phyloP scores from a whole-genome alignment of 2,329 filamentous ascomycete species.

The Colletotrichum sp. region DNA sequence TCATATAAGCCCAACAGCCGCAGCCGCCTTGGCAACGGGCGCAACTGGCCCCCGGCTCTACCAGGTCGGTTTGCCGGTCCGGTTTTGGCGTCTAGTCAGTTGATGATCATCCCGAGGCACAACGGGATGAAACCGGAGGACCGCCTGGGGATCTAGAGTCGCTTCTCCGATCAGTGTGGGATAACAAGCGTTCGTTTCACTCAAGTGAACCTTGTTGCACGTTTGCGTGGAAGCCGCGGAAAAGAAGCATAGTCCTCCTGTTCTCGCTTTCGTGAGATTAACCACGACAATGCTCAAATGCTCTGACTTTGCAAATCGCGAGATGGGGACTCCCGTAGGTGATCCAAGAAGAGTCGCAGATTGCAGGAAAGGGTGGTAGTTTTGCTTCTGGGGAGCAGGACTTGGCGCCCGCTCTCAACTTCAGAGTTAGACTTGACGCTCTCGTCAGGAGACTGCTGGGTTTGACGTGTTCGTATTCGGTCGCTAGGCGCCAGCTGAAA shows the following conservation, averaged over 20 bases:
- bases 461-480: neutral
- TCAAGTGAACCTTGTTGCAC: neutral
- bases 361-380: neutral
- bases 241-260: neutral
- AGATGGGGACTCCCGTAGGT: neutral
- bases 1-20: neutral
- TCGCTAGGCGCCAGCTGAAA: neutral
- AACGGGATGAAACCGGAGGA: slow-evolving; percentile 3
- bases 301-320: neutral
- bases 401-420: neutral
- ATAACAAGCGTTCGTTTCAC: neutral
- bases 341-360: neutral
- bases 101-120: neutral
- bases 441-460: neutral
- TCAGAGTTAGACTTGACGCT: neutral
- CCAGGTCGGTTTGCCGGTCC: neutral
- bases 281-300: neutral
- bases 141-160: neutral
- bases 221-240: neutral
- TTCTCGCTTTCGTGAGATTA: neutral
- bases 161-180: neutral
- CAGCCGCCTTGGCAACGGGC: neutral
- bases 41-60: neutral
- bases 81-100: neutral
- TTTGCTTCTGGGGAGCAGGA: neutral